These are phyloP conservation scores for Pinus tabuliformis DNA, from an alignment of 75 land plant genomes.

Conservation along the genomic window DNA sequence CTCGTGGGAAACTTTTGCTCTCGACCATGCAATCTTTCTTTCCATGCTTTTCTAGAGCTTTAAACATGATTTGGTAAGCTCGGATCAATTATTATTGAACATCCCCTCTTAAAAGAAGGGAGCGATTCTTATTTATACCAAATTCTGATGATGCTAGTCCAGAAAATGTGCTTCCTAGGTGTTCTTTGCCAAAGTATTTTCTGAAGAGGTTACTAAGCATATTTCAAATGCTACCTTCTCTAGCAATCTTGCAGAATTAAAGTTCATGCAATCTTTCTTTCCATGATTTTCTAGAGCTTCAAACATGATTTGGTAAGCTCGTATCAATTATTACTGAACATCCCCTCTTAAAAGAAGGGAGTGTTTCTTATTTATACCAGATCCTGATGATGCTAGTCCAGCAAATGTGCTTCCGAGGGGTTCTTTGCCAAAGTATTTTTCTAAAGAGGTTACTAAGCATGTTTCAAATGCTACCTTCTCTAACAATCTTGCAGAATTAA, in stretches of 20 bases:
- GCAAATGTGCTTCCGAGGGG: no score
- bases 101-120: no score
- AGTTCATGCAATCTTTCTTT: constrained; percentile 37
- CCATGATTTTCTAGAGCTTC: constrained; percentile 61
- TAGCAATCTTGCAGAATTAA: constrained; percentile 76
- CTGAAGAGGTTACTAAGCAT: constrained; percentile 70
- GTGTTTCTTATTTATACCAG: no score
- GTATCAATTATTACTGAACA: constrained; percentile 61
- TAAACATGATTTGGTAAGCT: constrained; percentile 80
- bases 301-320: constrained; percentile 77
- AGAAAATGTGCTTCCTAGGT: no score
- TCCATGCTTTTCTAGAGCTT: constrained; percentile 62
- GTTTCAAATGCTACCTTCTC: constrained; percentile 28
- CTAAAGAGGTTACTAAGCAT: constrained; percentile 69
- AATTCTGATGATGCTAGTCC: no score
- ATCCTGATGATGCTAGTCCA: no score
- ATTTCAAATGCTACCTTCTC: constrained; percentile 27
- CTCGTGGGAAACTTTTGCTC: constrained; percentile 59
- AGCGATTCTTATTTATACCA: no score
- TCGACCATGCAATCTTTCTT: constrained; percentile 32
- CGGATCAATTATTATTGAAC: constrained; percentile 62
- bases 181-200: constrained; percentile 26
- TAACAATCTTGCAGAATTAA: constrained; percentile 75
- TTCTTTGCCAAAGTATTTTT: constrained; percentile 28
- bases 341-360: no score